phyloP scores from a whole-genome alignment of 2,329 filamentous ascomycete species.

The Diaporthe sp. region DNA sequence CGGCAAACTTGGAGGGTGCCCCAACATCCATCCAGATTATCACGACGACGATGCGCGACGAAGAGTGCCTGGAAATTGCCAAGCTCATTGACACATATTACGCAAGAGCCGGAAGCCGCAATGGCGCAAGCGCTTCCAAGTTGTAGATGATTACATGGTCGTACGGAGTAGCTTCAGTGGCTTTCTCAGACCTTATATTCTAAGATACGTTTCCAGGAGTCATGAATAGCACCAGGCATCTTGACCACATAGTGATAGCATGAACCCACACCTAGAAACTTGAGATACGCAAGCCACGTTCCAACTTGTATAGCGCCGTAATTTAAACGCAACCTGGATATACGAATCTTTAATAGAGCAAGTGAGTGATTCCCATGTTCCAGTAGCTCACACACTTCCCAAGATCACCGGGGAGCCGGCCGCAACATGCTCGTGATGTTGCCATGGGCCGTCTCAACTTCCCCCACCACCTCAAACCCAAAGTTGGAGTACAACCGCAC shows the following conservation, averaged over 20 bases:
- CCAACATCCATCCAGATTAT: slow-evolving; percentile 35
- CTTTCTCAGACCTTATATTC: too few species aligned
- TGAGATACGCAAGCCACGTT: too few species aligned
- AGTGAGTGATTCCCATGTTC: neutral
- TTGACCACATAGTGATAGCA: too few species aligned
- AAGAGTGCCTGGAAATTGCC: slow-evolving; percentile 36
- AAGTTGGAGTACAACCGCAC: neutral
- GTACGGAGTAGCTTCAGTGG: neutral
- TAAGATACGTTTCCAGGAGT: too few species aligned
- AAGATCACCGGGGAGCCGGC: neutral
- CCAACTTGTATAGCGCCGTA: too few species aligned
- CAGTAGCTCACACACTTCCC: neutral
- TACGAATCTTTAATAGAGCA: too few species aligned
- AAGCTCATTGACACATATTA: slow-evolving; percentile 31
- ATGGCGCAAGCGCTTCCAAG: neutral
- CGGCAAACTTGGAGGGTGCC: slow-evolving; percentile 30
- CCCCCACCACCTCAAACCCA: neutral
- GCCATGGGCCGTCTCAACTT: neutral
- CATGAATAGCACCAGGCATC: too few species aligned
- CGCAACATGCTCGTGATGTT: neutral
- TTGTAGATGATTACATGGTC: neutral
- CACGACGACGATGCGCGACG: slow-evolving; percentile 36
- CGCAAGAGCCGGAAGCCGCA: neutral
- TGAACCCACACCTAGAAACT: too few species aligned
- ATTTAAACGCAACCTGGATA: too few species aligned